Evolutionary conservation across 1,284 basidiomycete species (phyloP).

Genomic region (Polyporus tsugae): DNA sequence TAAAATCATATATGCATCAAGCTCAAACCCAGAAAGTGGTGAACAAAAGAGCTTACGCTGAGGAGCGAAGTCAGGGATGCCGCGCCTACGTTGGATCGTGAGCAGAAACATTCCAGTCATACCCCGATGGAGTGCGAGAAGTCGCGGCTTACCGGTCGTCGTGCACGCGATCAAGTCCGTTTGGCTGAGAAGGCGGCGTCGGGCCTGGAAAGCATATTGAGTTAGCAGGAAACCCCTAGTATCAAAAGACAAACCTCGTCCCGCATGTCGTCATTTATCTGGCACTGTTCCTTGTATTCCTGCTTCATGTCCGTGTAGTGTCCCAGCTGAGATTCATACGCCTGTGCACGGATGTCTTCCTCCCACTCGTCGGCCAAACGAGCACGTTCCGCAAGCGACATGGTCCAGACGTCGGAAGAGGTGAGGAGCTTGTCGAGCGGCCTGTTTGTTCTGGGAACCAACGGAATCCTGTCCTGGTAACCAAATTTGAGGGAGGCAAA

Average conservation of each 20-base stretch:
- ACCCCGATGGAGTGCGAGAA: too few species aligned
- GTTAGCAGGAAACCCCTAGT: not conserved
- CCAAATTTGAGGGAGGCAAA: constrained; percentile 25
- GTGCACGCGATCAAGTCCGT: constrained; percentile 76
- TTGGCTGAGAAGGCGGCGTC: constrained; percentile 48
- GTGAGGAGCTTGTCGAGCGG: constrained; percentile 28
- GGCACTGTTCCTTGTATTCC: constrained; percentile 41
- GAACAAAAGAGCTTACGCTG: constrained; percentile 47
- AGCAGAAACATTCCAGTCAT: not conserved
- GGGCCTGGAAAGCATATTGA: constrained; percentile 12
- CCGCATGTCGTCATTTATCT: constrained; percentile 46
- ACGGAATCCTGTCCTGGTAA: not conserved
- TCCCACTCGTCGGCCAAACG: constrained; percentile 38
- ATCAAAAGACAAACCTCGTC: constrained; percentile 41
- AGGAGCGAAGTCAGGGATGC: constrained; percentile 68
- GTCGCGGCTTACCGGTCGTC: constrained; percentile 58
- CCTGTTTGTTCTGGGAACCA: constrained; percentile 25
- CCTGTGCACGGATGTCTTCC: constrained; percentile 31
- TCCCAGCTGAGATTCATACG: constrained; percentile 46
- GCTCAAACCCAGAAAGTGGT: too few species aligned
- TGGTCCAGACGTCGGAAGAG: constrained; percentile 35
- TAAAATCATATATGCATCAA: not conserved
- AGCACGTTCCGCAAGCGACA: constrained; percentile 39
- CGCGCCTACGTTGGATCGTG: constrained; percentile 53
- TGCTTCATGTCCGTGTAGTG: constrained; percentile 47